phyloP scores from a whole-genome alignment of 163 green algal species.

The Chlamydomonas reinhardtii region DNA sequence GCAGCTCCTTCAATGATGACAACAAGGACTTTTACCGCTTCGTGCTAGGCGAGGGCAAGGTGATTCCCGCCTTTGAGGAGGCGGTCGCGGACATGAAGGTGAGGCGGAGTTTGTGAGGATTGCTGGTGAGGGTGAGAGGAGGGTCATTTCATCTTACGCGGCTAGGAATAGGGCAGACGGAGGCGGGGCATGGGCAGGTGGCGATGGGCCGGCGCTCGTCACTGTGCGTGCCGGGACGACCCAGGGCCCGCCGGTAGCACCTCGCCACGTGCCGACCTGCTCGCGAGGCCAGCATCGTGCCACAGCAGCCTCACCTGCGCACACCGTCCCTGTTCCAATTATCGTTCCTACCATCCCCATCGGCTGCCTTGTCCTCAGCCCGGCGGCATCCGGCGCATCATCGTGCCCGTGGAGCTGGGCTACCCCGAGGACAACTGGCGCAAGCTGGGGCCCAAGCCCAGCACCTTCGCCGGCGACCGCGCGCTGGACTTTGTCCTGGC shows the following conservation, averaged over 20 bases:
- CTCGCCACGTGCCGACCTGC: no score
- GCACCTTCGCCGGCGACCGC: slow-evolving; percentile 87
- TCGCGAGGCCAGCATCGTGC: no score
- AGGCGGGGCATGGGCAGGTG: no score
- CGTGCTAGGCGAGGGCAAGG: slow-evolving; percentile 73
- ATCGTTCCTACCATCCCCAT: no score
- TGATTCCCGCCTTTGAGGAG: slow-evolving; percentile 96
- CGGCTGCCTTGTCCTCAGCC: slow-evolving; percentile 21
- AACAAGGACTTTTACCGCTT: slow-evolving; percentile 95
- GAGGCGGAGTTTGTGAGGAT: neutral
- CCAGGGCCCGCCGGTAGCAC: no score
- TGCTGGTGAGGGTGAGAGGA: no score
- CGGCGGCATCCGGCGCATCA: slow-evolving; percentile 85
- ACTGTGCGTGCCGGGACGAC: no score
- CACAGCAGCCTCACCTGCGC: no score
- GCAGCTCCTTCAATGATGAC: slow-evolving; percentile 81
- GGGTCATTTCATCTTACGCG: no score
- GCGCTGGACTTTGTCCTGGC: slow-evolving; percentile 93
- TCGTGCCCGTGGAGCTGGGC: slow-evolving; percentile 91
- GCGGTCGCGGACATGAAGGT: slow-evolving; percentile 89
- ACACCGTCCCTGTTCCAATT: no score
- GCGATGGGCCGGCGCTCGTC: no score
- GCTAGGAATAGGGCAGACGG: no score
- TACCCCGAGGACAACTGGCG: slow-evolving; percentile 89
- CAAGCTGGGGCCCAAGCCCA: slow-evolving; percentile 77